These are phyloP conservation scores for Backusella circina DNA, from an alignment of 192 early-diverging fungal genomes.

Conservation along the genomic window DNA sequence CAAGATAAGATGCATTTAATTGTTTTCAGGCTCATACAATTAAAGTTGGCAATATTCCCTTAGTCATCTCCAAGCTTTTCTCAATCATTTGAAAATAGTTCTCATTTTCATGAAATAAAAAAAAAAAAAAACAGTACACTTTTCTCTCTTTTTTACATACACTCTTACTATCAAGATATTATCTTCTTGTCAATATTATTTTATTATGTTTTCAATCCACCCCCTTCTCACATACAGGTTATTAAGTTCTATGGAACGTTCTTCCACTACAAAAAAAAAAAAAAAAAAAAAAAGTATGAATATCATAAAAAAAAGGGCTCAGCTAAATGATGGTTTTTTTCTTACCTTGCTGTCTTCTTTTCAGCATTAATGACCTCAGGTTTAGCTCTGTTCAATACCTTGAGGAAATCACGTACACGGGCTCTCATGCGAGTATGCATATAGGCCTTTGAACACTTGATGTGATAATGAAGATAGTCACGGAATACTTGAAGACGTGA, in stretches of 20 bases:
- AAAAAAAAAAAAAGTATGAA: background rate
- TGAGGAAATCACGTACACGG: constrained; percentile 93
- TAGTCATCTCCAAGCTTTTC: too few relatives aligned
- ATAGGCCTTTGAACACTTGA: constrained; percentile 99
- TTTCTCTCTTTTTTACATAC: too few relatives aligned
- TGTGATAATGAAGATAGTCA: constrained; percentile 99
- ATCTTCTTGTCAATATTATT: background rate
- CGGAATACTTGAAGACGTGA: constrained; percentile 96
- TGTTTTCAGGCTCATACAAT: too few relatives aligned
- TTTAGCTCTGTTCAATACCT: constrained; percentile 98
- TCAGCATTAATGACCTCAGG: constrained; percentile 79
- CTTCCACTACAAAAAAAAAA: constrained; percentile 25
- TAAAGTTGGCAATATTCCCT: too few relatives aligned
- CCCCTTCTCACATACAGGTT: background rate
- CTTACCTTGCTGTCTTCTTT: constrained; percentile 69
- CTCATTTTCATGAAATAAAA: too few relatives aligned
- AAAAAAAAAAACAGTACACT: too few relatives aligned
- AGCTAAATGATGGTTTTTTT: background rate
- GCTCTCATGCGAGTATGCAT: constrained; percentile 98
- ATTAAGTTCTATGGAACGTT: constrained; percentile 30
- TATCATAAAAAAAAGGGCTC: background rate
- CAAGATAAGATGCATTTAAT: too few relatives aligned
- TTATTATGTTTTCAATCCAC: background rate
- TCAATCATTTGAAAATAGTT: too few relatives aligned
- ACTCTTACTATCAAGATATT: too few relatives aligned